Base-by-base conservation (phyloP, 495 filamentous ascomycete species). In the Friedmanniomyces endolithicus region DNA sequence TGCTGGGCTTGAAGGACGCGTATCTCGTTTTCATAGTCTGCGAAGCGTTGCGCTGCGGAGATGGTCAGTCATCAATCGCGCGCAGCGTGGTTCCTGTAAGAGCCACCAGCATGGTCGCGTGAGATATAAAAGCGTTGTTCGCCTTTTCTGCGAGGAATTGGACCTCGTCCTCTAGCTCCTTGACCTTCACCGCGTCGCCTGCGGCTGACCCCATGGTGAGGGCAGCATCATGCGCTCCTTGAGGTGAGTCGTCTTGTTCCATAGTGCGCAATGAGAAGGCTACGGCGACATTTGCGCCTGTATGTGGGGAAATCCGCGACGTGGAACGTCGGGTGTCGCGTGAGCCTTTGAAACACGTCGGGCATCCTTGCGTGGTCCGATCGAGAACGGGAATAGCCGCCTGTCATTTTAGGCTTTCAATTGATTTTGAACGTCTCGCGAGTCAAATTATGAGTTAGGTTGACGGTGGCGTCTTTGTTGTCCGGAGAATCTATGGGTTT, bases 111-210 rank as follows among this genome's bases (percentile, higher is more conserved):
- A 24, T 50, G 57, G 17, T 29, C n/a, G 27, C 9, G 20, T 9
- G 47, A 22, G 23, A 54, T 80, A 62, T 72, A 88, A 85, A 82
- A 46, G 88, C 86, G 29, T 82, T 76, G 0, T 81, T 77, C 34
- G 86, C 86, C 67, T 90, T 94, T 50, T 80, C 73, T 56, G 82
- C 94, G 52, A 97, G 72, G 33, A 74, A 64, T 58, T 72, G 67
- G 14, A 95, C 79, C 65, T 97, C 88, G 45, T 79, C 77, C 65
- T 96, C 81, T 22, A 98, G 72, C 62, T 95, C 90, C 53, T 78
- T 69, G 59, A 96, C 90, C 43, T 81, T 77, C 40, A 29, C 48
- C 27, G 53, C 53, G 33, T 60, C 58, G 29, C 55, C 56, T 39
- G 34, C 34, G 6, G 34, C 22, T 3, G 45, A 48, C 11, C 41